Base-by-base conservation (phyloP, 768 basidiomycete genomes). In the Trametes meyenii region DNA sequence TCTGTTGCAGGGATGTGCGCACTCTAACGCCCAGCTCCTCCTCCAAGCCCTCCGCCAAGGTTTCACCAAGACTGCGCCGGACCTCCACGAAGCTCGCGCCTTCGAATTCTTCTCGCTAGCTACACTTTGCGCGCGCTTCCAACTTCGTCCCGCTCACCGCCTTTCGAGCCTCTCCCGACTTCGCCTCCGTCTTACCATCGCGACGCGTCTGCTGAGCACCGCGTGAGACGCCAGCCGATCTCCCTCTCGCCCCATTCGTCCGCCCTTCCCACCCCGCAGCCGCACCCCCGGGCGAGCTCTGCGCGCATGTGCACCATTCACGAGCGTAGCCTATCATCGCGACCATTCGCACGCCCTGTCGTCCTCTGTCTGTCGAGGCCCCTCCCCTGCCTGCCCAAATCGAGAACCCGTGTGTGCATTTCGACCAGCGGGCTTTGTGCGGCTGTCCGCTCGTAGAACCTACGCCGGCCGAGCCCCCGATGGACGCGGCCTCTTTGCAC, bases 141-240 rank as follows among this genome's bases (percentile, higher is more conserved):
- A 19, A 44, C 1, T 44, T 19, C 21, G 24, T 21, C 19, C 14
- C 10, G 29, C 29, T 33, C 29, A 8, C 8, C 2, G 19, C 57
- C 42, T 3, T 39, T 26, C 26, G 17, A 12, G 21, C 13, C 42
- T 55, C 42, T 12, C 45, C 38, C 46, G 46, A 40, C 55, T 57
- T 48, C 33, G 44, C 44, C 21, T 23, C 44, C 33, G 35, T n/a
- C 14, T 49, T 39, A 23, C 55, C 45, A 44, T 49, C 50, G 44
- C 8, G 36, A 24, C 61, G 24, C 19, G n/a, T 40, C 50, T 26
- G 38, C 61, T 38, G 40, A 45, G 55, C 61, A 62, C 23, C 21
- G 17, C 61, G 55, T 63, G 51, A 17, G 57, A 63, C 48, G 7
- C 38, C 42, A 13, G 23, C 17, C 53, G 54, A 61, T 55, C 60